A percentile compares a stretch with the other conserved stretches of the same genome.
These are phyloP conservation scores for Leptographium radiaticola DNA, from an alignment of 2,329 filamentous ascomycete species.

Conservation along the genomic window DNA sequence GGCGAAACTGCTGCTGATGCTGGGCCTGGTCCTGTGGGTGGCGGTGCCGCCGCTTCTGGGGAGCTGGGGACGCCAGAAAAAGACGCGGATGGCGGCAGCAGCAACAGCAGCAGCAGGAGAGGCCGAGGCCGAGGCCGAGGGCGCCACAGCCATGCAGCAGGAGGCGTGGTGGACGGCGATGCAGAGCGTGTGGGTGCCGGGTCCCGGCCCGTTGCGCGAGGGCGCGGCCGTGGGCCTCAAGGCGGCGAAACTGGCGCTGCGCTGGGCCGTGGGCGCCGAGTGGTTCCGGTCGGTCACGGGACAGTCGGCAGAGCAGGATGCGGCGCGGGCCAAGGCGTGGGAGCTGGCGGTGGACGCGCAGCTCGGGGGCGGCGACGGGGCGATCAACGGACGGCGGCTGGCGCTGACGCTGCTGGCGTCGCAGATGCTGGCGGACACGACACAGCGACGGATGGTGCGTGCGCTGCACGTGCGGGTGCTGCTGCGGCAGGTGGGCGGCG, in stretches of 20 bases:
- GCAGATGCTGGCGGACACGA: constrained; percentile 72
- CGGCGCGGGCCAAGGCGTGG: constrained; percentile 81
- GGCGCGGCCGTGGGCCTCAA: constrained; percentile 69
- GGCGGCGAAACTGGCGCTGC: constrained; percentile 66
- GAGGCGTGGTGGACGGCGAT: constrained; percentile 90
- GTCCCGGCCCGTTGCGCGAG: constrained; percentile 76
- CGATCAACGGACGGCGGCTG: constrained; percentile 78
- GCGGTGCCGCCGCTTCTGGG: constrained; percentile 37
- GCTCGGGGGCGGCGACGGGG: constrained; percentile 76
- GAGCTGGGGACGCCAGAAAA: constrained; percentile 4
- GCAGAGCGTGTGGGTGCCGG: constrained; percentile 83
- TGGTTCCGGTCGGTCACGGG: constrained; percentile 66
- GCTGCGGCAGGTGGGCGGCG: constrained; percentile 58
- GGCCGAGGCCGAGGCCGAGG: constrained; percentile 15
- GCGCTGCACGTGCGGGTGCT: constrained; percentile 84
- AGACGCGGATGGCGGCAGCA: too few relatives aligned
- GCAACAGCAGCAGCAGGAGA: constrained; percentile 19
- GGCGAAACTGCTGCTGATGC: constrained; percentile 37
- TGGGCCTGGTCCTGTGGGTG: constrained; percentile 41
- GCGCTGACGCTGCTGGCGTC: constrained; percentile 80
- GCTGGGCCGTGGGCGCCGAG: constrained; percentile 63
- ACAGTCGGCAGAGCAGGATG: constrained; percentile 72
- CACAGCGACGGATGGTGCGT: constrained; percentile 77
- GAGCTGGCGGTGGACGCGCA: constrained; percentile 87
- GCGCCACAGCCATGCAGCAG: constrained; percentile 72